phyloP scores from a whole-genome alignment of 768 basidiomycete species.

The Tulasnella calospora region DNA sequence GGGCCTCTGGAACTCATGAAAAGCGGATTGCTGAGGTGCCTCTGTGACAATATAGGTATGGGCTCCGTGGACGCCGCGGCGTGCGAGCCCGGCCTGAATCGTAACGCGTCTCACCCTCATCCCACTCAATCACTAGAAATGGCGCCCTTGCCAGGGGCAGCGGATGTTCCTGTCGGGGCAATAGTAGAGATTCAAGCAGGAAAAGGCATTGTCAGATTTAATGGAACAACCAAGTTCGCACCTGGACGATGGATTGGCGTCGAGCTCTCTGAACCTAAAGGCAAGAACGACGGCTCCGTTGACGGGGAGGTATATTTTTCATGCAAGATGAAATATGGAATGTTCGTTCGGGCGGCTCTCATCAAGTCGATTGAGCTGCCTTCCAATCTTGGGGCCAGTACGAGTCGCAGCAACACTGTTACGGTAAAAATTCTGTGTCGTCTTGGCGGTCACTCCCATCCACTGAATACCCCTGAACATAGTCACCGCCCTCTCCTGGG shows the following conservation, averaged over 20 bases:
- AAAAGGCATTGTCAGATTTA: constrained; percentile 79
- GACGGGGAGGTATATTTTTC: constrained; percentile 74
- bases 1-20: not conserved
- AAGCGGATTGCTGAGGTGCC: too few relatives aligned
- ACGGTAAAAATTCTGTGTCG: not conserved
- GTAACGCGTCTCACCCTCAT: constrained; percentile 3
- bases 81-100: constrained; percentile 3
- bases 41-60: not conserved
- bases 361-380: constrained; percentile 55
- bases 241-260: constrained; percentile 94
- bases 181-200: constrained; percentile 78
- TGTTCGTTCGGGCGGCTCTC: constrained; percentile 84
- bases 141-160: constrained; percentile 19
- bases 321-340: constrained; percentile 70
- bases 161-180: constrained; percentile 51
- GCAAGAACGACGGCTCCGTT: constrained; percentile 95
- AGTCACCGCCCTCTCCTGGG: not conserved
- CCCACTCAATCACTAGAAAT: not conserved
- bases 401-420: not conserved
- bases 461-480: not conserved
- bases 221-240: constrained; percentile 75
- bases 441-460: not conserved
- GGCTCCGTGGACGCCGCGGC: not conserved
- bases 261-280: constrained; percentile 72
- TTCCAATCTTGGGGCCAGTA: constrained; percentile 4